Evolutionary conservation across 2,329 filamentous ascomycete species (phyloP).

Genomic region (Fusarium secorum): DNA sequence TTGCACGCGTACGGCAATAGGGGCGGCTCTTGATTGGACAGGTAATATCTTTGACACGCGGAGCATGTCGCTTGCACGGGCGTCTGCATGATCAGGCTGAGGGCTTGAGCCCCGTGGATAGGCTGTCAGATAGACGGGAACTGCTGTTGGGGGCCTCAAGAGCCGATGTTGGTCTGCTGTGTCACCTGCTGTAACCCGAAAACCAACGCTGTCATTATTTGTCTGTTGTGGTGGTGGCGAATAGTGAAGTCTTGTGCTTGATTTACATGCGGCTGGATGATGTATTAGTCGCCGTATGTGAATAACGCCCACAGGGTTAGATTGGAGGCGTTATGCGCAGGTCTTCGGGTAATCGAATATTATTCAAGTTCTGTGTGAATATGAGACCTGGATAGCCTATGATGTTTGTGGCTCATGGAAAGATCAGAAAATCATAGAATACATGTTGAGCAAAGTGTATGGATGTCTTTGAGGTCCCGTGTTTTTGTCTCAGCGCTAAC

Average conservation of each 20-base stretch:
- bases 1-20: conserved; percentile 3
- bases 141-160: conserved; percentile 29
- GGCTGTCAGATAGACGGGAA: background rate
- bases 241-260: background rate
- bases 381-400: background rate
- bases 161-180: conserved; percentile 15
- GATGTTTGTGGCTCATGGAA: background rate
- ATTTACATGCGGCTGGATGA: background rate
- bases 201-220: background rate
- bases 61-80: conserved; percentile 24
- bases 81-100: conserved; percentile 18
- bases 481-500: conserved; percentile 3
- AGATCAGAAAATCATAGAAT: background rate
- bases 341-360: background rate
- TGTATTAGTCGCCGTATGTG: background rate
- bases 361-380: background rate
- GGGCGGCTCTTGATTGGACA: conserved; percentile 7
- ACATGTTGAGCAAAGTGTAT: background rate
- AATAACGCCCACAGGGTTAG: background rate
- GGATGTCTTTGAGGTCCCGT: background rate
- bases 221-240: conserved; percentile 1
- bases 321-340: conserved; percentile 1
- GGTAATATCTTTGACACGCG: conserved; percentile 25
- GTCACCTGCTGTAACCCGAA: conserved; percentile 13
- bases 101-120: background rate